A percentile compares a stretch with the other conserved stretches of the same genome.
Evolutionary conservation across 148 eudicot genomes (phyloP).

Genomic region (Nepenthes gracilis): DNA sequence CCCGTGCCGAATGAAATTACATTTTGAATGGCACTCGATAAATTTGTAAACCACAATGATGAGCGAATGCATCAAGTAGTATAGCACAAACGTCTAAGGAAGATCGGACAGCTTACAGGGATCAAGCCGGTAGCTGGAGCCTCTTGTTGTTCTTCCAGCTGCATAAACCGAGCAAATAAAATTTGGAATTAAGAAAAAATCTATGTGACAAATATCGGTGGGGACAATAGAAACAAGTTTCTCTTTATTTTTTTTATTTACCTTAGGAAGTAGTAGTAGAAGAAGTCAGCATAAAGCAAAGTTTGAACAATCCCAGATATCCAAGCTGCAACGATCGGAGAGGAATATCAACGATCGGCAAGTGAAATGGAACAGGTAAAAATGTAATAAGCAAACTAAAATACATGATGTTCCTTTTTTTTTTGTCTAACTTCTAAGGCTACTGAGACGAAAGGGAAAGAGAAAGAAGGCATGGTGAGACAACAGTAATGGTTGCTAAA

Average conservation of each 20-base stretch:
- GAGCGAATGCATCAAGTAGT: too few relatives aligned
- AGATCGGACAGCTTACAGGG: background rate
- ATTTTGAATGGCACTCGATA: too few relatives aligned
- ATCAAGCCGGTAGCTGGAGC: slow-evolving; percentile 11
- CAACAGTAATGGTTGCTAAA: too few relatives aligned
- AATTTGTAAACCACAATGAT: too few relatives aligned
- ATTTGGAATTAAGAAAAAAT: background rate
- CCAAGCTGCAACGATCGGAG: background rate
- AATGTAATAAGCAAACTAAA: too few relatives aligned
- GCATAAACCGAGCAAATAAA: background rate
- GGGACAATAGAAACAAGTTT: background rate
- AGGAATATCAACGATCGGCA: background rate
- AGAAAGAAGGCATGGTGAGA: too few relatives aligned
- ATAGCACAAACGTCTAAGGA: background rate
- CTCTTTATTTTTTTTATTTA: background rate
- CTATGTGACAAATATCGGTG: background rate
- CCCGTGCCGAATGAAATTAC: too few relatives aligned
- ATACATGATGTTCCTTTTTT: too few relatives aligned
- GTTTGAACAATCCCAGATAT: slow-evolving; percentile 1
- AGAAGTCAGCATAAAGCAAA: slow-evolving; percentile 8
- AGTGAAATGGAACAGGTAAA: too few relatives aligned
- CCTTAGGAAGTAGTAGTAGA: slow-evolving; percentile 15
- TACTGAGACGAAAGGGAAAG: too few relatives aligned
- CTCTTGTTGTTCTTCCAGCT: slow-evolving; percentile 15
- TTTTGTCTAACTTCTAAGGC: too few relatives aligned